Percentiles rank a stretch among this genome's conserved stretches.
Evolutionary conservation across 352 stramenopile genomes (phyloP).

Genomic region (Halophytophthora batemanensis): DNA sequence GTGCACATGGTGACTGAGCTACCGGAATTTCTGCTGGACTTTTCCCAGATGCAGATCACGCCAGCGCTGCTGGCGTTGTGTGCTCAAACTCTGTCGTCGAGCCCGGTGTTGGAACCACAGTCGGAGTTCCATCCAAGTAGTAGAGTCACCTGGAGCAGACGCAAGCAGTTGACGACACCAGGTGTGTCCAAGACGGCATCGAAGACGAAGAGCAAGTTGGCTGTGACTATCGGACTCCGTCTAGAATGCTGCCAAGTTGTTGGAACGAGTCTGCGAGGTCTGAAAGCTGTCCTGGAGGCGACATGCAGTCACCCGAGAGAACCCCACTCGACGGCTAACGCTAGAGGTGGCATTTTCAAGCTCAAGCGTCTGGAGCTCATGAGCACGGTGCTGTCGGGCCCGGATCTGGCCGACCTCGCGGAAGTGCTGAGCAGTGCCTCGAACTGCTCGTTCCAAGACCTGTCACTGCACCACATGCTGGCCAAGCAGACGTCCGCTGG

Average conservation of each 20-base stretch:
- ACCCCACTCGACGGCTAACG: not conserved
- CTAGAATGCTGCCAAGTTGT: too few relatives aligned
- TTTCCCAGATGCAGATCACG: slow-evolving; percentile 27
- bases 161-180: too few relatives aligned
- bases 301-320: not conserved
- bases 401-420: slow-evolving; percentile 12
- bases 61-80: slow-evolving; percentile 26
- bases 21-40: slow-evolving; percentile 40
- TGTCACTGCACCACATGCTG: slow-evolving; percentile 30
- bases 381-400: slow-evolving; percentile 9
- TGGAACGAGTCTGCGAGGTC: too few relatives aligned
- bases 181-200: too few relatives aligned
- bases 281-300: slow-evolving; percentile 3
- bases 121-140: too few relatives aligned
- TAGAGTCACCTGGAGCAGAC: too few relatives aligned
- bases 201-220: too few relatives aligned
- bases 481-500: slow-evolving; percentile 1
- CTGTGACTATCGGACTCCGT: too few relatives aligned
- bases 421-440: slow-evolving; percentile 6
- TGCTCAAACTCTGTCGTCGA: slow-evolving; percentile 11
- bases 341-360: slow-evolving; percentile 9
- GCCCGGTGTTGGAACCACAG: too few relatives aligned
- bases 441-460: slow-evolving; percentile 9
- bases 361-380: slow-evolving; percentile 17
- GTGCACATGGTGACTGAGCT: slow-evolving; percentile 8